Conservation (phyloP, 2,329 filamentous ascomycete genomes). For the Chaetomiaceae sp. region DNA sequence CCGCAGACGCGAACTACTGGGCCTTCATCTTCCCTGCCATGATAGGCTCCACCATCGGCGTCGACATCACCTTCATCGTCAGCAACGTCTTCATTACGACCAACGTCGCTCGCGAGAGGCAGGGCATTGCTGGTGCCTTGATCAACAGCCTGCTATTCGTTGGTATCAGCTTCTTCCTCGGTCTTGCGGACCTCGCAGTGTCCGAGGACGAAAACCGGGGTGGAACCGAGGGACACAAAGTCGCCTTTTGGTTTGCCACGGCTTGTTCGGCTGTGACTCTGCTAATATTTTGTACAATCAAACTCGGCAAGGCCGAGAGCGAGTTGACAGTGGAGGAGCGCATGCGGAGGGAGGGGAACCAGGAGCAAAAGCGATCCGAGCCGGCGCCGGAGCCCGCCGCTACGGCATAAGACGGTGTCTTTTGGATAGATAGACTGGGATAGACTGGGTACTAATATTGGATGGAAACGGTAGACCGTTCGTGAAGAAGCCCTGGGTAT, state of each 20-base stretch:
- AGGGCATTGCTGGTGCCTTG: slow-evolving; percentile 67
- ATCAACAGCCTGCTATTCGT: slow-evolving; percentile 69
- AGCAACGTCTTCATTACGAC: slow-evolving; percentile 76
- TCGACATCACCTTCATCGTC: slow-evolving; percentile 72
- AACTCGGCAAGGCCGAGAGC: slow-evolving; percentile 45
- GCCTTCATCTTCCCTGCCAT: slow-evolving; percentile 68
- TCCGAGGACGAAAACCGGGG: slow-evolving; percentile 45
- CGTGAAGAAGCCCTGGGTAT: no score
- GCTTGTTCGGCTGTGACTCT: slow-evolving; percentile 51
- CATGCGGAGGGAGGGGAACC: slow-evolving; percentile 10
- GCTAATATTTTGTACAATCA: slow-evolving; percentile 52
- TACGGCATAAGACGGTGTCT: neutral
- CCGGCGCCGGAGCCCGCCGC: neutral
- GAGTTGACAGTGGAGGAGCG: slow-evolving; percentile 27
- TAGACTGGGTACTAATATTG: no score
- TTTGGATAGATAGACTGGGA: neutral
- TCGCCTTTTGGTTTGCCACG: slow-evolving; percentile 63
- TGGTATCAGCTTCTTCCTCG: slow-evolving; percentile 67
- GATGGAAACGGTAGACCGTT: no score
- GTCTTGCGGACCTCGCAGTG: slow-evolving; percentile 62
- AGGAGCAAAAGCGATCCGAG: neutral
- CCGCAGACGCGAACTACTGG: slow-evolving; percentile 62
- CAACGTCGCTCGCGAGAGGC: slow-evolving; percentile 58
- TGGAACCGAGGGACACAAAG: slow-evolving; percentile 53
- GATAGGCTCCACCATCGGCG: slow-evolving; percentile 64